These are phyloP conservation scores for Bipolaris sorokiniana DNA, from an alignment of 2,329 filamentous ascomycete genomes.

Conservation along the genomic window DNA sequence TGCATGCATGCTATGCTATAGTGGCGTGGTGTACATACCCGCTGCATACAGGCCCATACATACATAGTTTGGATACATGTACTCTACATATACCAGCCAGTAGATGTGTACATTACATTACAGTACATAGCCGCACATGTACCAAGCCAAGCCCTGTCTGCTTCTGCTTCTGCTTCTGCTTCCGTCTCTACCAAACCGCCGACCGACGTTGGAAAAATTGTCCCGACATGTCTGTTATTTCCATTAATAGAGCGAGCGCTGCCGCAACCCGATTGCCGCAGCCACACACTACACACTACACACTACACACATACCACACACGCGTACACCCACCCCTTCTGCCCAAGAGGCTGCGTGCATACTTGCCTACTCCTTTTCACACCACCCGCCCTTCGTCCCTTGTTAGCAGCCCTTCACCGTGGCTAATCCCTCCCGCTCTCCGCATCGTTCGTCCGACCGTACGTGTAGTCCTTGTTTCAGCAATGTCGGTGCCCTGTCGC, in stretches of 20 bases:
- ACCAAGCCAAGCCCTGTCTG: slow-evolving; percentile 1
- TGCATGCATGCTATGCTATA: no score
- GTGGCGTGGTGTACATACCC: neutral
- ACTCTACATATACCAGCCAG: no score
- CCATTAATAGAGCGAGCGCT: slow-evolving; percentile 16
- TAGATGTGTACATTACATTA: no score
- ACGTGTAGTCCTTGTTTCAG: slow-evolving; percentile 18
- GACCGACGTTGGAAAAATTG: slow-evolving; percentile 4
- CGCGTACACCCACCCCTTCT: neutral
- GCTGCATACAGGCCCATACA: neutral
- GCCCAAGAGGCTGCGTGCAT: neutral
- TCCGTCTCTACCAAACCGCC: neutral
- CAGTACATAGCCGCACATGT: neutral
- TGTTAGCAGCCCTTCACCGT: slow-evolving; percentile 12
- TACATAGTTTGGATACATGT: no score
- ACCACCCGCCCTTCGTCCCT: slow-evolving; percentile 1
- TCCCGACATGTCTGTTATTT: neutral
- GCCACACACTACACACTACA: slow-evolving; percentile 6
- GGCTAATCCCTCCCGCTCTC: slow-evolving; percentile 22
- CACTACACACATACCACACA: no score
- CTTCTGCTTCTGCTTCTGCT: neutral
- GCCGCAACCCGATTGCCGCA: slow-evolving; percentile 2
- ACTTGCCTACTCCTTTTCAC: slow-evolving; percentile 9
- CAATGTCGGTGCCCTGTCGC: slow-evolving; percentile 10
- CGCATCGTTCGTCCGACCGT: slow-evolving; percentile 25